Conservation (phyloP, 352 stramenopile genomes). For the Phytophthora sojae region DNA sequence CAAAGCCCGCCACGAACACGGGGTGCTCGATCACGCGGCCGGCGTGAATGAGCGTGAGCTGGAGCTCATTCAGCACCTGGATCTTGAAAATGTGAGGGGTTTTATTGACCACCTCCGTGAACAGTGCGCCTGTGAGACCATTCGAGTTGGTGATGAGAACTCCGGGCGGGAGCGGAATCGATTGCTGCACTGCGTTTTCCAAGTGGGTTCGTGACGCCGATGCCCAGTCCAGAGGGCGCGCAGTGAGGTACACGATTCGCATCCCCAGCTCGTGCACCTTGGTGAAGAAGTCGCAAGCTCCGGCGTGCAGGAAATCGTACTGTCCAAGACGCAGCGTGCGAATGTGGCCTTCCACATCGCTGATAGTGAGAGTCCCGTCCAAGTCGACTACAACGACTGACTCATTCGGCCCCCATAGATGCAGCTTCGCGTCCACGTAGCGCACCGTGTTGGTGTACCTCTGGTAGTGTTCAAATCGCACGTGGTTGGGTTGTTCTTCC, state of each 20-base stretch:
- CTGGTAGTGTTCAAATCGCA: conserved; percentile 85
- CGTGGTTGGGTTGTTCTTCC: conserved; percentile 69
- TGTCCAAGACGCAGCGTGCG: conserved; percentile 82
- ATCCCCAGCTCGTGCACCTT: conserved; percentile 80
- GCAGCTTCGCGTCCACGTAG: conserved; percentile 77
- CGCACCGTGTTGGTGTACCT: conserved; percentile 72
- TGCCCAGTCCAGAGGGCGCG: conserved; percentile 82
- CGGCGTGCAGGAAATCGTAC: conserved; percentile 85
- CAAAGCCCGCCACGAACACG: conserved; percentile 88
- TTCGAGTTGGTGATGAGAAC: conserved; percentile 86
- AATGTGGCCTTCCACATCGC: conserved; percentile 88
- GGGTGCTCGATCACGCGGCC: conserved; percentile 75
- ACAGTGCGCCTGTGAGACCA: conserved; percentile 75
- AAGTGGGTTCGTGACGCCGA: conserved; percentile 74
- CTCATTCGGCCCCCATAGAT: conserved; percentile 83
- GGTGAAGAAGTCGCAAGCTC: conserved; percentile 82
- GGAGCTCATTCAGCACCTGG: conserved; percentile 83
- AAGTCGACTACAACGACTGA: conserved; percentile 84
- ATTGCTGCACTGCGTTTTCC: conserved; percentile 75
- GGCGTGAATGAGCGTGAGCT: conserved; percentile 82
- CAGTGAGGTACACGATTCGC: conserved; percentile 85
- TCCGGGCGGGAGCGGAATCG: conserved; percentile 63
- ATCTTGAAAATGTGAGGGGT: conserved; percentile 88
- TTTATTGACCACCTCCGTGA: conserved; percentile 90
- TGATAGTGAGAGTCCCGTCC: conserved; percentile 87